Evolutionary conservation across 2,329 filamentous ascomycete species (phyloP).

Genomic region (Fusarium liriodendri): DNA sequence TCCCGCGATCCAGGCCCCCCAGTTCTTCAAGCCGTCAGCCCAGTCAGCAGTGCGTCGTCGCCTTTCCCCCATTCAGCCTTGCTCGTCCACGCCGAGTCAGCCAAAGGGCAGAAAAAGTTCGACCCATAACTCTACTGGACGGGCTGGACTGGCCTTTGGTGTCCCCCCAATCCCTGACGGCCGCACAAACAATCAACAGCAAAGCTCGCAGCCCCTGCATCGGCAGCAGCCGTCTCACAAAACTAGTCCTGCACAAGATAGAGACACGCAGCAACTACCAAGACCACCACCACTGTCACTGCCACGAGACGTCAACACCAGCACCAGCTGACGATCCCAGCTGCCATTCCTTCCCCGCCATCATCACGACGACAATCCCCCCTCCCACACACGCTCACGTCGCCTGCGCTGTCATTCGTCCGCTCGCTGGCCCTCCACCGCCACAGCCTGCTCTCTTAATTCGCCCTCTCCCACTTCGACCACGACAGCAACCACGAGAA

Average conservation of each 20-base stretch:
- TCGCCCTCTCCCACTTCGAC: slow-evolving; percentile 14
- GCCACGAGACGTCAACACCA: slow-evolving; percentile 18
- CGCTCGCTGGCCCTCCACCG: slow-evolving; percentile 15
- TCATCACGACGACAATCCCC: slow-evolving; percentile 26
- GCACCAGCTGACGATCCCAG: slow-evolving; percentile 20
- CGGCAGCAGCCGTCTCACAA: slow-evolving; percentile 37
- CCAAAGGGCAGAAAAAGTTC: slow-evolving; percentile 34
- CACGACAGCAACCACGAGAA: slow-evolving; percentile 17
- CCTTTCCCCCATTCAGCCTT: slow-evolving; percentile 38
- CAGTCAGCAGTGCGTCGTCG: slow-evolving; percentile 27
- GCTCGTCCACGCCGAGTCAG: slow-evolving; percentile 29
- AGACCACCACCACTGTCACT: slow-evolving; percentile 1
- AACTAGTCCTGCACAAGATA: slow-evolving; percentile 38
- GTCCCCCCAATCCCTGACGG: slow-evolving; percentile 17
- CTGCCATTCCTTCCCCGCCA: slow-evolving; percentile 15
- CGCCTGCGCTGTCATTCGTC: slow-evolving; percentile 17
- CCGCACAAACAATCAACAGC: slow-evolving; percentile 30
- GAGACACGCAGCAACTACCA: slow-evolving; percentile 41
- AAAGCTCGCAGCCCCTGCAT: slow-evolving; percentile 38
- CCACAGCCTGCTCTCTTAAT: slow-evolving; percentile 21
- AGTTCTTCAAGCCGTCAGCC: slow-evolving; percentile 28
- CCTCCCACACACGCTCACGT: slow-evolving; percentile 17
- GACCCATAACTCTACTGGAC: slow-evolving; percentile 3
- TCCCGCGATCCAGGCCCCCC: slow-evolving; percentile 28
- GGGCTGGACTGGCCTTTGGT: neutral